Base-by-base conservation (phyloP, 140 eudicot species). In the Stevia rebaudiana region DNA sequence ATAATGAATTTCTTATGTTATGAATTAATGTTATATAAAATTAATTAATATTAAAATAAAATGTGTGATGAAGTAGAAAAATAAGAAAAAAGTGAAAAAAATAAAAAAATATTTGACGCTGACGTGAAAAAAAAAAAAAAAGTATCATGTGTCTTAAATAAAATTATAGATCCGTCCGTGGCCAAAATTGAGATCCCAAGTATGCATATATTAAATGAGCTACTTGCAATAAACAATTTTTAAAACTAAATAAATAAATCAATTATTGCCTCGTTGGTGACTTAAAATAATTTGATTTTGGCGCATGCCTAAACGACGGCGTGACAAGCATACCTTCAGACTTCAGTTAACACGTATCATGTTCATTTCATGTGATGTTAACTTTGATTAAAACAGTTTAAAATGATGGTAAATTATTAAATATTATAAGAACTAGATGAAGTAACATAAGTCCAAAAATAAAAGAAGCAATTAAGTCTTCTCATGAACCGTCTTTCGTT, bases 271-370 rank as follows among this genome's bases (percentile, higher is more conserved):
- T 52, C 47, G 31, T 25, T 52, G 54, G 33, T n/a, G n/a, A n/a
- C n/a, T n/a, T n/a, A n/a, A n/a, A n/a, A n/a, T n/a, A n/a, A n/a
- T 21, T 36, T 48, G 13, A 8, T 49, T 6, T 70, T 49, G 40
- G 39, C 70, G 42, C 63, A 40, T 62, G 64, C 70, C 49, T 48
- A 61, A 25, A 50, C 70, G 31, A 59, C 43, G 42, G 69, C 53
- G 75, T 70, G 69, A 70, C 69, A 47, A 70, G 33, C 75, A 60
- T 60, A 60, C 18, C 52, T 28, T 28, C n/a, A n/a, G n/a, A n/a
- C 30, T 37, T 53, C 5, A 6, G 2, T 11, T 4, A 42, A 55
- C 4, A 56, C 23, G 19, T 69, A 3, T 44, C n/a, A 40, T 39
- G 13, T 50, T 21, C 30, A 11, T 5, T 28, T 6, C 2, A 41